These are phyloP conservation scores for Penicillium manginii DNA, from an alignment of 495 filamentous ascomycete species.

Conservation along the genomic window DNA sequence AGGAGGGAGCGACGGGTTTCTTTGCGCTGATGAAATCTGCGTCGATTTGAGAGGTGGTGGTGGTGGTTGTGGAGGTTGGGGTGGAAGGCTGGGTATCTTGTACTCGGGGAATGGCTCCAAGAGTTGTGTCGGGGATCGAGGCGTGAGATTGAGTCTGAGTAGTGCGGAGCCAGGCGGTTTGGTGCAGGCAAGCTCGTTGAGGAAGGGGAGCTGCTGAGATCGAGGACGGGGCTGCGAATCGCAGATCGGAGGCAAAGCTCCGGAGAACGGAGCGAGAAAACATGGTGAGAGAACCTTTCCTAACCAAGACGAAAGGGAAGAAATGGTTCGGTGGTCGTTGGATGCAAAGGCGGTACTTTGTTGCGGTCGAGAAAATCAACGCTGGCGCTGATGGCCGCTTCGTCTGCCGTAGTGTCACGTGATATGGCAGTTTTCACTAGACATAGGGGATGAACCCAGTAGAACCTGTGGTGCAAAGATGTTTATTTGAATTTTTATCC, in stretches of 20 bases:
- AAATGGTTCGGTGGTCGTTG: slow-evolving; percentile 18
- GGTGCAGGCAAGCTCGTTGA: slow-evolving; percentile 36
- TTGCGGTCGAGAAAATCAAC: slow-evolving; percentile 38
- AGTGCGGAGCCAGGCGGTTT: slow-evolving; percentile 24
- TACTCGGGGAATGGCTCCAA: slow-evolving; percentile 34
- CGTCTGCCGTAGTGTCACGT: slow-evolving; percentile 38
- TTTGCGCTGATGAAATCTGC: slow-evolving; percentile 34
- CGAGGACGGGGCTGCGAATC: slow-evolving; percentile 34
- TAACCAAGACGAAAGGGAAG: slow-evolving; percentile 14
- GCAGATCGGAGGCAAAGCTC: slow-evolving; percentile 39
- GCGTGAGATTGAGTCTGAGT: slow-evolving; percentile 24
- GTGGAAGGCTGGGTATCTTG: slow-evolving; percentile 27
- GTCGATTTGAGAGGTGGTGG: slow-evolving; percentile 24
- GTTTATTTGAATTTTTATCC: too few species aligned
- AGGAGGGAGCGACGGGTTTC: slow-evolving; percentile 40
- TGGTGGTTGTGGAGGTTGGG: slow-evolving; percentile 18
- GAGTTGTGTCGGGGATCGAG: slow-evolving; percentile 33
- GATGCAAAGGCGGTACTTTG: slow-evolving; percentile 19
- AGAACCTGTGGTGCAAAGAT: neutral
- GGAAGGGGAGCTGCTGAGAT: slow-evolving; percentile 44
- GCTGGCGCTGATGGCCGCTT: slow-evolving; percentile 31
- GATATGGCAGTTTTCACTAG: neutral
- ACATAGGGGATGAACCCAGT: too few species aligned
- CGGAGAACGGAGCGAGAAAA: slow-evolving; percentile 47
- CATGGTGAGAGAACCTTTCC: slow-evolving; percentile 32